A percentile compares a stretch with the other conserved stretches of the same genome.
Evolutionary conservation across 129 eudicot species (phyloP).

Genomic region (Kitagawia praeruptora): DNA sequence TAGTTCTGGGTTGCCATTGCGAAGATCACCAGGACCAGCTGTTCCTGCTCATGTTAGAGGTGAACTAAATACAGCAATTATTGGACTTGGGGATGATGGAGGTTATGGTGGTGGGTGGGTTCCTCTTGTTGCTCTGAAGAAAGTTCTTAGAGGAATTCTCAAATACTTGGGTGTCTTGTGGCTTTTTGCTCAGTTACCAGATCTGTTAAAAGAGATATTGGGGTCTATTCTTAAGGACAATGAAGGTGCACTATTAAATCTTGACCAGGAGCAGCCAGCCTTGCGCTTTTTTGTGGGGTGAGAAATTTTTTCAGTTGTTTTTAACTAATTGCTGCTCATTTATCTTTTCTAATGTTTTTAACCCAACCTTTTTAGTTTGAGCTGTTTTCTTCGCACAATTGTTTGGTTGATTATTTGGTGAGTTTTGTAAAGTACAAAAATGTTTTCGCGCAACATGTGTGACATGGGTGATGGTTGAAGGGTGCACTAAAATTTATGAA

Average conservation of each 20-base stretch:
- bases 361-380: neutral
- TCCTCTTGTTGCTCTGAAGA: conserved; percentile 93
- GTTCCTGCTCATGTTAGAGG: conserved; percentile 99
- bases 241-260: conserved; percentile 88
- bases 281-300: conserved; percentile 99
- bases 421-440: neutral
- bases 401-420: neutral
- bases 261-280: conserved; percentile 99
- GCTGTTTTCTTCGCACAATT: neutral
- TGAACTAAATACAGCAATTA: conserved; percentile 87
- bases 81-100: conserved; percentile 99
- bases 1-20: conserved; percentile 47
- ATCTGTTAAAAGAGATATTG: conserved; percentile 83
- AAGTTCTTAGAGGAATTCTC: conserved; percentile 92
- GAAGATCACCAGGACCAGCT: conserved; percentile 70
- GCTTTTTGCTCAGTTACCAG: conserved; percentile 99
- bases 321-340: neutral
- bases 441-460: neutral
- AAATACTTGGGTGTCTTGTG: conserved; percentile 96
- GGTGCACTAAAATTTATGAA: neutral
- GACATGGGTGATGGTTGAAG: neutral
- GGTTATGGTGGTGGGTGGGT: conserved; percentile 99
- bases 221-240: conserved; percentile 90
- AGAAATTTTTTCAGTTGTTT: conserved; percentile 2
- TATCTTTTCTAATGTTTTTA: neutral